Evolutionary conservation across 2,329 filamentous ascomycete genomes (phyloP).

Genomic region (Alternaria ventricosa): DNA sequence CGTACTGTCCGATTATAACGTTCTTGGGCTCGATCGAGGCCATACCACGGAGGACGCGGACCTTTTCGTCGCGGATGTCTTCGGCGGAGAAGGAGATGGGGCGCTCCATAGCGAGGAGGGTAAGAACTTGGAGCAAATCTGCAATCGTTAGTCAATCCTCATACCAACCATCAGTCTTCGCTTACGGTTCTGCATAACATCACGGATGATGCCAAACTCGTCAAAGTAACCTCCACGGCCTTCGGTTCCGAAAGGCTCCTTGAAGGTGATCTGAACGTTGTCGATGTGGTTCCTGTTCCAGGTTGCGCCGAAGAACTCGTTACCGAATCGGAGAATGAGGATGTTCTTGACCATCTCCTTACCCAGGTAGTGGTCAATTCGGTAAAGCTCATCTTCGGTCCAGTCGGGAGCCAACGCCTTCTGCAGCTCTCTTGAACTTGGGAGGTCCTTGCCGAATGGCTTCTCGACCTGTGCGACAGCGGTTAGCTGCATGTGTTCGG

Average conservation of each 20-base stretch:
- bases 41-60: slow-evolving; percentile 92
- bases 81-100: slow-evolving; percentile 98
- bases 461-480: slow-evolving; percentile 79
- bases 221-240: slow-evolving; percentile 98
- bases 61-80: slow-evolving; percentile 98
- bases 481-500: slow-evolving; percentile 22
- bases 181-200: slow-evolving; percentile 97
- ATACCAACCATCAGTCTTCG: slow-evolving; percentile 10
- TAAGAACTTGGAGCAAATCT: slow-evolving; percentile 93
- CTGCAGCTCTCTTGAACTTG: slow-evolving; percentile 91
- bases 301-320: slow-evolving; percentile 97
- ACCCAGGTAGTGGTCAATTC: slow-evolving; percentile 98
- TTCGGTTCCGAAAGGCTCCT: slow-evolving; percentile 98
- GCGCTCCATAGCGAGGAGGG: slow-evolving; percentile 95
- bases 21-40: slow-evolving; percentile 98
- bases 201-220: slow-evolving; percentile 98
- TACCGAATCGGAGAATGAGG: slow-evolving; percentile 94
- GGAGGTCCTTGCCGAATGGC: slow-evolving; percentile 96
- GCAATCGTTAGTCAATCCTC: slow-evolving; percentile 20
- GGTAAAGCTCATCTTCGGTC: slow-evolving; percentile 98
- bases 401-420: slow-evolving; percentile 95
- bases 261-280: slow-evolving; percentile 99
- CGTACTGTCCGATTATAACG: slow-evolving; percentile 99
- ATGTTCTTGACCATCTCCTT: slow-evolving; percentile 99
- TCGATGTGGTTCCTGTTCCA: slow-evolving; percentile 99